Percentiles rank a stretch among this genome's conserved stretches.
Conservation (phyloP, 106 monocot genomes). For the Platanthera zijinensis region DNA sequence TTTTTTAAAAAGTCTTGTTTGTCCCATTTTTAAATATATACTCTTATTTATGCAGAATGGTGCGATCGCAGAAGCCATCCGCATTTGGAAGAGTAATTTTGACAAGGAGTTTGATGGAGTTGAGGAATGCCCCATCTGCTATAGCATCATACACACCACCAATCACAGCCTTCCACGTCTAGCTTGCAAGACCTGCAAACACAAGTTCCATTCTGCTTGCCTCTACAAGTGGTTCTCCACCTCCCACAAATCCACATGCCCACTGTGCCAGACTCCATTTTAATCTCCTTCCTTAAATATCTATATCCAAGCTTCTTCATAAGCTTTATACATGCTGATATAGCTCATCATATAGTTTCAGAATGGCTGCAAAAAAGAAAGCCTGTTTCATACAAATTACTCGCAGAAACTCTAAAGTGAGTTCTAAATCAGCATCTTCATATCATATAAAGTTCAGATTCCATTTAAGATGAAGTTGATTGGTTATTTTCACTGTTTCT, state of each 20-base stretch:
- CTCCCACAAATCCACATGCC: slow-evolving; percentile 91
- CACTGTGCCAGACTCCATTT: slow-evolving; percentile 91
- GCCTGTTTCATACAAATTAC: too few relatives aligned
- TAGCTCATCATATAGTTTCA: too few relatives aligned
- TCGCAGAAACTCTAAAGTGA: too few relatives aligned
- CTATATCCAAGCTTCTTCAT: too few relatives aligned
- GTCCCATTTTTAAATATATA: neutral
- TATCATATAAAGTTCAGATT: neutral
- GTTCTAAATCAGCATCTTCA: neutral
- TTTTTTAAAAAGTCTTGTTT: too few relatives aligned
- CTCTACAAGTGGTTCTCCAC: slow-evolving; percentile 96
- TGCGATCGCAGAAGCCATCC: slow-evolving; percentile 88
- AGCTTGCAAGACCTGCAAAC: slow-evolving; percentile 94
- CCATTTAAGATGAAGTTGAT: neutral
- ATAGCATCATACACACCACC: slow-evolving; percentile 90
- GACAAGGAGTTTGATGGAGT: slow-evolving; percentile 93
- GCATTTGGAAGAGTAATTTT: slow-evolving; percentile 81
- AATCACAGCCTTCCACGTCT: slow-evolving; percentile 86
- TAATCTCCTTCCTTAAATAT: slow-evolving; percentile 16
- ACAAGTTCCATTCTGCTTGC: slow-evolving; percentile 90
- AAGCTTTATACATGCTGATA: too few relatives aligned
- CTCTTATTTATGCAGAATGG: slow-evolving; percentile 56
- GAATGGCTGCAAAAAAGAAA: too few relatives aligned
- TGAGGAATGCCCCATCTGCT: slow-evolving; percentile 95
- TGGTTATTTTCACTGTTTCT: neutral